Percentiles rank a stretch among this genome's conserved stretches.
phyloP scores from a whole-genome alignment of 331 rosid genomes.

The Rhamnella rubrinervis region DNA sequence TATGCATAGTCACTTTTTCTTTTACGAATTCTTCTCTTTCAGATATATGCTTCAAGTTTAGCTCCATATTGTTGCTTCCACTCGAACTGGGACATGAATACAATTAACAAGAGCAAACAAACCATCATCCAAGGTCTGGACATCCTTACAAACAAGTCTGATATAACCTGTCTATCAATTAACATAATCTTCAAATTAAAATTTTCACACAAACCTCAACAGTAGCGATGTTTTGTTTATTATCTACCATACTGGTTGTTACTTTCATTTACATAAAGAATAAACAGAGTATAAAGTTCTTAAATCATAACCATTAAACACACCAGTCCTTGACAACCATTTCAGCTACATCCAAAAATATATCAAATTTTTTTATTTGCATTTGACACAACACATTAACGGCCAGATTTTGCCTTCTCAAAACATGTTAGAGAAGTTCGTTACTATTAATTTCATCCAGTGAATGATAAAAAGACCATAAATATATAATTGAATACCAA shows the following conservation, averaged over 20 bases:
- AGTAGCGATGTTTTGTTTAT: not conserved
- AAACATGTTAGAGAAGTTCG: too few species aligned
- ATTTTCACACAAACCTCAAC: not conserved
- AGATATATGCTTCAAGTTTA: conserved; percentile 41
- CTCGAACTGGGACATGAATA: conserved; percentile 61
- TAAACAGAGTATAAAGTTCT: not conserved
- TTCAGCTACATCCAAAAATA: not conserved
- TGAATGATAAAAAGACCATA: too few species aligned
- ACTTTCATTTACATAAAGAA: too few species aligned
- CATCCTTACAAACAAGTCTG: conserved; percentile 34
- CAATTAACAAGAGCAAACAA: conserved; percentile 52
- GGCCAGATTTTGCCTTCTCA: too few species aligned
- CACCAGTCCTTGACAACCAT: not conserved
- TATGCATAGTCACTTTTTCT: conserved; percentile 39
- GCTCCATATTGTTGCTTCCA: conserved; percentile 57
- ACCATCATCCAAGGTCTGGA: conserved; percentile 58
- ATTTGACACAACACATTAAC: too few species aligned
- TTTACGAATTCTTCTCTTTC: conserved; percentile 53
- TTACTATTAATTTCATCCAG: too few species aligned
- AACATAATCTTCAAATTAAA: conserved; percentile 1
- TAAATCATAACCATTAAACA: not conserved
- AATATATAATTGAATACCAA: too few species aligned
- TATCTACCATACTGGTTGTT: too few species aligned
- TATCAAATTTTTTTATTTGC: too few species aligned
- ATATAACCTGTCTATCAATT: conserved; percentile 30